Percentiles rank a stretch among this genome's conserved stretches.
These are phyloP conservation scores for Apostasia ramifera DNA, from an alignment of 106 monocot genomes.

Conservation along the genomic window DNA sequence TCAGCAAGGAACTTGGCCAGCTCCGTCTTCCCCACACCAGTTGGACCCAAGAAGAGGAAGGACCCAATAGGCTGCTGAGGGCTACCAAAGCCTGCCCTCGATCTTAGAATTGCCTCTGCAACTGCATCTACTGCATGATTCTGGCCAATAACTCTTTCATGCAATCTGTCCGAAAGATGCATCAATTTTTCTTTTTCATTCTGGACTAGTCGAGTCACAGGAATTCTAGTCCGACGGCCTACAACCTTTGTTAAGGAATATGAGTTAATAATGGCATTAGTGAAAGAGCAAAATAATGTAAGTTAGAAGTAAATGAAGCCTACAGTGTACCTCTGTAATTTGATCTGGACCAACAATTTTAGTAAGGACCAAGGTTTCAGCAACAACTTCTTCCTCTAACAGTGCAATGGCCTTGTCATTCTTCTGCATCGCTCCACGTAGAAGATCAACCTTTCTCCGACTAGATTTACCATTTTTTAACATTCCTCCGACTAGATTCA, in stretches of 20 bases:
- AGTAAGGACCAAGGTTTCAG: constrained; percentile 76
- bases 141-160: constrained; percentile 84
- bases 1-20: constrained; percentile 93
- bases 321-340: constrained; percentile 66
- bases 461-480: constrained; percentile 52
- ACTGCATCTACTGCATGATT: constrained; percentile 77
- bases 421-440: constrained; percentile 74
- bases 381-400: constrained; percentile 54
- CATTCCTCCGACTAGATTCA: constrained; percentile 54
- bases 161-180: constrained; percentile 62
- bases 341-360: constrained; percentile 86
- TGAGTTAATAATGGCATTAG: too few species aligned
- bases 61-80: constrained; percentile 94
- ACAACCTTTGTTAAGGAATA: constrained; percentile 41
- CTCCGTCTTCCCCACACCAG: constrained; percentile 93
- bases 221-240: constrained; percentile 84
- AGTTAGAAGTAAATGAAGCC: too few species aligned
- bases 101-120: constrained; percentile 85
- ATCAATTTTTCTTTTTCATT: constrained; percentile 89
- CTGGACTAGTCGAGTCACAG: constrained; percentile 86
- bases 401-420: constrained; percentile 63
- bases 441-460: constrained; percentile 62
- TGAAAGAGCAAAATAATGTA: too few species aligned
- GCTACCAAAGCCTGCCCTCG: constrained; percentile 77
- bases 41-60: constrained; percentile 82